phyloP scores from a whole-genome alignment of 2,329 filamentous ascomycete genomes.

The Xylariaceae sp. region DNA sequence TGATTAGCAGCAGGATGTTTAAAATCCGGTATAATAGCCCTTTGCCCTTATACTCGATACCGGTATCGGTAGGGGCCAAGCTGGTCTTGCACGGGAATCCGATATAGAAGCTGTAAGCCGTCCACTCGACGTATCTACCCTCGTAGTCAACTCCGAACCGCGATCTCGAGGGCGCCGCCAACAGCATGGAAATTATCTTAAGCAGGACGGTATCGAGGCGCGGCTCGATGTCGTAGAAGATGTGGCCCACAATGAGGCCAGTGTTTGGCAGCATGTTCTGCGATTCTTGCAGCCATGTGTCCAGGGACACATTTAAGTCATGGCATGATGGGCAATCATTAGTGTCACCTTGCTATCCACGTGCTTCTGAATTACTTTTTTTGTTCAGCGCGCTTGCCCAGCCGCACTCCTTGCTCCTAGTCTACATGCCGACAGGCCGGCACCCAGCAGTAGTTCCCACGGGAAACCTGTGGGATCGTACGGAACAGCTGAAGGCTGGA shows the following conservation, averaged over 20 bases:
- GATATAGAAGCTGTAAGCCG: conserved; percentile 1
- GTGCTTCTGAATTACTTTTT: background rate
- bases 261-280: no score
- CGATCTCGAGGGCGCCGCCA: background rate
- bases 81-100: background rate
- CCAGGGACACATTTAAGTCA: no score
- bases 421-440: conserved; percentile 27
- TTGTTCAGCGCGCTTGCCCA: background rate
- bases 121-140: conserved; percentile 1
- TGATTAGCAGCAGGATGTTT: no score
- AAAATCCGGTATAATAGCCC: background rate
- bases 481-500: conserved; percentile 14
- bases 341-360: conserved; percentile 5
- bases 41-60: background rate
- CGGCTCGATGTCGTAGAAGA: no score
- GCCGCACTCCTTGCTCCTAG: conserved; percentile 24
- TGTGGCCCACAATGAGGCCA: no score
- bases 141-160: conserved; percentile 1
- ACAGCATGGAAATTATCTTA: no score
- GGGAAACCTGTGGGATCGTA: no score
- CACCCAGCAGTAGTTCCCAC: conserved; percentile 18
- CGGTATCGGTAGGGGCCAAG: background rate
- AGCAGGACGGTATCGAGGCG: no score
- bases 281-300: no score
- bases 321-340: no score